Percentiles rank a stretch among this genome's conserved stretches.
Conservation (phyloP, 441 rosid species). For the Bocquillonia castaneifolia region DNA sequence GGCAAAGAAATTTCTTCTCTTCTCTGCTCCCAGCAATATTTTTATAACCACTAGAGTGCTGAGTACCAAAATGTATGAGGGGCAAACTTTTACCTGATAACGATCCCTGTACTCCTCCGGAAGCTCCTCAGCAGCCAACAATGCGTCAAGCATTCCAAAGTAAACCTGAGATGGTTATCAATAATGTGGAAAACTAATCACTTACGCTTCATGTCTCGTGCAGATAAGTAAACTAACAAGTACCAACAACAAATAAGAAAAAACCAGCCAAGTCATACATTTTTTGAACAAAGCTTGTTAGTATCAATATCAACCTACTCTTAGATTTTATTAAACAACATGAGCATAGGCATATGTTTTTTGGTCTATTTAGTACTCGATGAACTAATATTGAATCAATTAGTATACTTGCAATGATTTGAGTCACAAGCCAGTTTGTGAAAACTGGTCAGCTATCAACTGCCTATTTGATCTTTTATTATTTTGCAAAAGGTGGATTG, state of each 20-base stretch:
- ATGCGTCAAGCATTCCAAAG: constrained; percentile 68
- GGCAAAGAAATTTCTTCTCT: not conserved
- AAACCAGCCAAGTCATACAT: not conserved
- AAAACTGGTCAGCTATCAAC: not conserved
- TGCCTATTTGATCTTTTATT: not conserved
- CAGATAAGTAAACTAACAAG: not conserved
- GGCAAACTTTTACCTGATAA: constrained; percentile 39
- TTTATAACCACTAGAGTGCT: not conserved
- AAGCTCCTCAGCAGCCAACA: constrained; percentile 55
- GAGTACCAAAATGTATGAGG: not conserved
- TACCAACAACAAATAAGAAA: not conserved
- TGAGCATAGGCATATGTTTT: too few relatives aligned
- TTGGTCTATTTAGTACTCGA: too few relatives aligned
- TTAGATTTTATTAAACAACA: not conserved
- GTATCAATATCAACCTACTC: not conserved
- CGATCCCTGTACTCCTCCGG: constrained; percentile 57
- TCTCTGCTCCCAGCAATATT: not conserved
- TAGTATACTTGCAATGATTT: not conserved
- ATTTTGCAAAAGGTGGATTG: not conserved
- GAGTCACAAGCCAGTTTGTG: not conserved
- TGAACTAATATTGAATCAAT: too few relatives aligned
- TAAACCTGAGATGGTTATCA: constrained; percentile 40
- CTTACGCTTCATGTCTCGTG: not conserved
- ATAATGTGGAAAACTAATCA: not conserved
- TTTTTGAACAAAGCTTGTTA: not conserved